Evolutionary conservation across 352 stramenopile species (phyloP), one percentile per base, ranked within the genome.

Genomic region (Hyphochytrium catenoides): DNA sequence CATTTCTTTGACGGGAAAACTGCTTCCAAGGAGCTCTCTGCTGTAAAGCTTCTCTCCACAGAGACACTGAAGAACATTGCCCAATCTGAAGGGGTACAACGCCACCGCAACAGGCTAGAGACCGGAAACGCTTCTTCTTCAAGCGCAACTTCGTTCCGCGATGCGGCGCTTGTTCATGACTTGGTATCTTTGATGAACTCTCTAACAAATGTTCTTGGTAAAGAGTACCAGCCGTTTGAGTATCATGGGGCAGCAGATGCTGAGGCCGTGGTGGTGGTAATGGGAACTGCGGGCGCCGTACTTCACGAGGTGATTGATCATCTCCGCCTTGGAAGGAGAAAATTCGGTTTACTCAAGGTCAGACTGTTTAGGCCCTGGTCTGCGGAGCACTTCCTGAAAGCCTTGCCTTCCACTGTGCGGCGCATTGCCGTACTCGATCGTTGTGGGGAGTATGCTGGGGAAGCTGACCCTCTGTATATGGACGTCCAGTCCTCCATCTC

Each of bases 1-100:
- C 61, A 78, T 52, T 79, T 83, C 36, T 83, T 75, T 44, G 68
- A 83, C 34, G 63, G 63, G 17, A 47, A 60, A 20, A 64, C 63
- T 36, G 57, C 78, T 8, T 59, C 59, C 0, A 48, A 51, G n/a
- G 60, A 76, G 43, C 42, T 62, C 18, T 46, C 57, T 37, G 71
- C 70, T 48, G 50, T 78, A 24, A 52, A 61, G 15, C 35, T 64
- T 18, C 49, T 74, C 5, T 58, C 56, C n/a, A 47, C 53, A 8
- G 31, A 54, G 18, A 51, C 60, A n/a, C 56, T 78, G 5, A 47
- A 67, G 41, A 47, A 51, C 14, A 43, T 74, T 19, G 44, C 56
- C 1, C 41, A 44, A 24, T 31, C 39, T n/a, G n/a, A n/a, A n/a
- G 23, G 41, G 23, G 15, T 43, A 43, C 22, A 34, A 41, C 31